A percentile compares a stretch with the other conserved stretches of the same genome.
phyloP scores from a whole-genome alignment of 768 basidiomycete species.

The Pholiota molesta region DNA sequence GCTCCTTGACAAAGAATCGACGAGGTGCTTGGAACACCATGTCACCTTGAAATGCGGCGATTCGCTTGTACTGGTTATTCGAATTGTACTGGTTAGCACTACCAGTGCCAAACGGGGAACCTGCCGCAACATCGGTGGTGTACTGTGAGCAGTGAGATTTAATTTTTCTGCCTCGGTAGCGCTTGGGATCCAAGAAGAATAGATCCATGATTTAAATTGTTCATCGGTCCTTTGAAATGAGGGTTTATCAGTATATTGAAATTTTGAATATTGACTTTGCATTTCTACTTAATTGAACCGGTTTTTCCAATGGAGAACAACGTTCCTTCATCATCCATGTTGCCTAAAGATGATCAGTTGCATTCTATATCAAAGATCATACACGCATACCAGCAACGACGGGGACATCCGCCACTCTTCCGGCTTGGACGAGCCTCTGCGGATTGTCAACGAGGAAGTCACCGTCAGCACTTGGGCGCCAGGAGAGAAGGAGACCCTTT shows the following conservation, averaged over 20 bases:
- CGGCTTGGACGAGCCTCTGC: constrained; percentile 40
- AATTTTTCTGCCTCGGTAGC: constrained; percentile 15
- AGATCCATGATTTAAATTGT: constrained; percentile 21
- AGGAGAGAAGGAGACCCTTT: constrained; percentile 38
- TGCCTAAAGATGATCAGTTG: constrained; percentile 28
- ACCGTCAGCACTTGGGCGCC: constrained; percentile 51
- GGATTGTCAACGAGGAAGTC: constrained; percentile 45
- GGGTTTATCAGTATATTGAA: neutral
- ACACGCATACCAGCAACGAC: constrained; percentile 41
- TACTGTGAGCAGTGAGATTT: constrained; percentile 13
- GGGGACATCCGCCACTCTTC: constrained; percentile 48
- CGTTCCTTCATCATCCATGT: constrained; percentile 49
- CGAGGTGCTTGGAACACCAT: constrained; percentile 51
- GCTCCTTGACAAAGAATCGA: constrained; percentile 45
- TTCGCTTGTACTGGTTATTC: constrained; percentile 45
- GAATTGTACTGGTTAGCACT: constrained; percentile 8
- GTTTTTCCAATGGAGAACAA: constrained; percentile 43
- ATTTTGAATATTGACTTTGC: neutral
- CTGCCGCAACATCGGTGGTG: constrained; percentile 8
- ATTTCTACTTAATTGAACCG: constrained; percentile 6
- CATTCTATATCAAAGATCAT: neutral
- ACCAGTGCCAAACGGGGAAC: constrained; percentile 15
- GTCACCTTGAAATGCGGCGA: constrained; percentile 54
- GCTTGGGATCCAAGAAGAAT: constrained; percentile 19
- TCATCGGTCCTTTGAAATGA: constrained; percentile 20